Evolutionary conservation across 371 early-diverging fungal genomes (phyloP), one percentile per base, ranked within the genome.

Genomic region (Choanephora cucurbitarum): DNA sequence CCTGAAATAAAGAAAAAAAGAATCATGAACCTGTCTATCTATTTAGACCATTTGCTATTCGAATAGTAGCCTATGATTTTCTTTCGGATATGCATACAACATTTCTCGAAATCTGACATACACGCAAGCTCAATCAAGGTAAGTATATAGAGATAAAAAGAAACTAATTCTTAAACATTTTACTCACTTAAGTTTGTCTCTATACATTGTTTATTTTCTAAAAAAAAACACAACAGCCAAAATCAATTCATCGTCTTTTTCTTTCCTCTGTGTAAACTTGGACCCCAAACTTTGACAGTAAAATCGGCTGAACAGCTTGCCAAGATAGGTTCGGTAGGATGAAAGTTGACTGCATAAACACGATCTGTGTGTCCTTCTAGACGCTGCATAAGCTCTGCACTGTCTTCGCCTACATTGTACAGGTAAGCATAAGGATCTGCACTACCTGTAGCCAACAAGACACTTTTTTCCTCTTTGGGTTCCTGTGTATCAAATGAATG

Each of bases 351-450:
- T 17, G 87, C 82, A 62, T 94, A 93, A 1, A 94, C 94, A 44
- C 91, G 80, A 49, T 92, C 93, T 3, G 91, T 87, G 55, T 94
- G 94, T 0, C 93, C 94, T 64, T 91, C 89, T 31, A 92, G 73
- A 42, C 88, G 74, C 58, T 93, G 94, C 58, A 92, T 66, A 15
- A 91, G 63, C 41, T 89, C 88, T 19, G 82, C 82, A 13, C 83
- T 78, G 14, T 86, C 89, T 75, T 86, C 86, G 21, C 89, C 89
- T 3, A 91, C 81, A 55, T 83, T 84, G 67, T 89, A 94, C 28
- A 94, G 62, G 62, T 94, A 92, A 3, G 89, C 88, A 64, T 86
- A 92, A 5, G 92, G 91, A 68, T 94, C 94, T 22, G 91, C 89
- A 50, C 89, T 88, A 5, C 94, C 94, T 24, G 92, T 92, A 3